These are phyloP conservation scores for Boletus patriciae DNA, from an alignment of 768 basidiomycete genomes.

Conservation along the genomic window DNA sequence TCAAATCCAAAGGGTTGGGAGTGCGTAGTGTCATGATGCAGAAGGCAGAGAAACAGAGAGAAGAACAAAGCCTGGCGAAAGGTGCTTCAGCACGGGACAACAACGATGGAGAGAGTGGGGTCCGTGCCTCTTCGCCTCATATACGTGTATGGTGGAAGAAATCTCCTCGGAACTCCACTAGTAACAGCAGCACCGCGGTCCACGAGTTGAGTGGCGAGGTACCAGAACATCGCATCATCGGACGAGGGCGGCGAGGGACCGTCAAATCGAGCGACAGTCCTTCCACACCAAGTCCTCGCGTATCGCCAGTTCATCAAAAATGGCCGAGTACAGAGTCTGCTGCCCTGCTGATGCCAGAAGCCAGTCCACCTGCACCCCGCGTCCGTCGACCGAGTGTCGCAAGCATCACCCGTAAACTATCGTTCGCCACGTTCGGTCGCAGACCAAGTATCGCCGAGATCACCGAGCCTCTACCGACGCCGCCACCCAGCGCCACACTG, in stretches of 20 bases:
- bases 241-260: conserved; percentile 13
- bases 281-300: conserved; percentile 23
- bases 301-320: conserved; percentile 17
- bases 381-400: conserved; percentile 29
- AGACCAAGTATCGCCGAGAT: conserved; percentile 26
- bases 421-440: conserved; percentile 30
- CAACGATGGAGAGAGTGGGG: conserved; percentile 4
- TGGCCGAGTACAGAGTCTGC: conserved; percentile 27
- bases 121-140: conserved; percentile 14
- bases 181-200: conserved; percentile 9
- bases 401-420: conserved; percentile 34
- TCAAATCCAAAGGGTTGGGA: conserved; percentile 31
- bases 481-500: conserved; percentile 13
- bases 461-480: conserved; percentile 19
- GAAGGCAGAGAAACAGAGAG: conserved; percentile 25
- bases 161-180: conserved; percentile 13
- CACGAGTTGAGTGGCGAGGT: conserved; percentile 12
- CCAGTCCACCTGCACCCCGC: conserved; percentile 3
- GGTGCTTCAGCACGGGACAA: background rate
- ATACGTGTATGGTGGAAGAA: conserved; percentile 35
- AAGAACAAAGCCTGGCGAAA: conserved; percentile 9
- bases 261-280: conserved; percentile 11
- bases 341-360: conserved; percentile 5
- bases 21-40: conserved; percentile 25
- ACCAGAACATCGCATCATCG: background rate